These are phyloP conservation scores for Diaporthe capsici DNA, from an alignment of 2,329 filamentous ascomycete species.

Conservation along the genomic window DNA sequence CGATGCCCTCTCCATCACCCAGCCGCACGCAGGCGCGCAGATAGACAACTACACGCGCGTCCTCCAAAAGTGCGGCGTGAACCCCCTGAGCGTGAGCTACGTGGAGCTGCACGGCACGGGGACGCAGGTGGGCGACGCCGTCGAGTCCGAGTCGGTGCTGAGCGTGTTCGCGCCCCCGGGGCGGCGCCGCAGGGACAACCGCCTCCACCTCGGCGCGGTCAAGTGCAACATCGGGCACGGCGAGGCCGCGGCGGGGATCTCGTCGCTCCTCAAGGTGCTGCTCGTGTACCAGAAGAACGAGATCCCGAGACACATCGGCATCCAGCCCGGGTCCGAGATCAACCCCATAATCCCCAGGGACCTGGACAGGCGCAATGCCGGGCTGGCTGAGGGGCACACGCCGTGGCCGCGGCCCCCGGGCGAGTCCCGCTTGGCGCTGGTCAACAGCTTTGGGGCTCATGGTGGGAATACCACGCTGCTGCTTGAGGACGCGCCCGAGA, in stretches of 20 bases:
- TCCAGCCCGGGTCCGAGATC: background rate
- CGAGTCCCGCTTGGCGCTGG: conserved; percentile 16
- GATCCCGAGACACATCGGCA: background rate
- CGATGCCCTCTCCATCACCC: conserved; percentile 79
- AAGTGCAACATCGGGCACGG: conserved; percentile 36
- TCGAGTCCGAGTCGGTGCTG: conserved; percentile 73
- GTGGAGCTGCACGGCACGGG: conserved; percentile 80
- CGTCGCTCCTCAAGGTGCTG: background rate
- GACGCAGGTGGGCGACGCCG: conserved; percentile 77
- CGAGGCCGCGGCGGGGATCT: too few relatives aligned
- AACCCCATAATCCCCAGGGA: background rate
- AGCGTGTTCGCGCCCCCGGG: conserved; percentile 69
- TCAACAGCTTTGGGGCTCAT: background rate
- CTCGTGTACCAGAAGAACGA: background rate
- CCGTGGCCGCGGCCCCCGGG: conserved; percentile 8
- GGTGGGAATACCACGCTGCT: too few relatives aligned
- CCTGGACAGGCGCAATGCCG: too few relatives aligned
- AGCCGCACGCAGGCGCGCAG: conserved; percentile 76
- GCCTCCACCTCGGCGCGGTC: conserved; percentile 54
- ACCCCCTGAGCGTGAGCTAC: conserved; percentile 69
- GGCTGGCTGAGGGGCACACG: background rate
- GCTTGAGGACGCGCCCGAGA: too few relatives aligned
- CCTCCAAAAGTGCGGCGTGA: conserved; percentile 63
- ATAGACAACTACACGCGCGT: conserved; percentile 71
- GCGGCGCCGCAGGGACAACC: conserved; percentile 56